Base-by-base conservation (phyloP, 2,329 filamentous ascomycete species). In the Colletotrichum truncatum region DNA sequence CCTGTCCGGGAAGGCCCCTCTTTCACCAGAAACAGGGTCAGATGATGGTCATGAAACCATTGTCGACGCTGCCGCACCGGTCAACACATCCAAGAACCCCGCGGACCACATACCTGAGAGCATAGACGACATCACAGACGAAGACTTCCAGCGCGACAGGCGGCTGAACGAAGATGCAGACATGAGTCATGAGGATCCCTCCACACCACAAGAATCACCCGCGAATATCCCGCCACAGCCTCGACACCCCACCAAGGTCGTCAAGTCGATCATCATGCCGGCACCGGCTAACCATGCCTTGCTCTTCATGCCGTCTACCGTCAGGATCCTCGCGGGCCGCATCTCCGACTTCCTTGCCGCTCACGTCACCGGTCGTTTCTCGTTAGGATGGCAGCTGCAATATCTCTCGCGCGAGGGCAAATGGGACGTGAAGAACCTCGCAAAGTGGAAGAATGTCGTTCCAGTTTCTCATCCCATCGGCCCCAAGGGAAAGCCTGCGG, bases 381-480 rank as follows among this genome's bases (percentile, higher is more conserved):
- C 89, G 1, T 87, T 95, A 26, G 93, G 91, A 43, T 98, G 95
- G 94, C 95, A 98, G 77, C 83, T 98, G 14, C 92, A 95, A 71
- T 91, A 96, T 72, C 87, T 98, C 23, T 93, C 92, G 3, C 93
- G 91, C 2, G 92, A 94, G 70, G 94, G 94, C 3, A 98, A 98
- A 80, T 98, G 95, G 95, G 95, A 98, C 73, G 93, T 98, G 70
- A 98, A 98, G 80, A 98, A 98, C 73, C 84, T 98, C 10, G 89
- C 87, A 64, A 98, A 98, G 75, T 98, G 95, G 95, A 87, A 93
- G 76, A 89, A 88, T 16, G 91, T 97, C 1, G 78, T 82, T 1
- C 92, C 94, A 0, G 92, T 97, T 1, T 97, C 93, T 0, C 84
- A 86, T 2, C 89, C 91, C 4, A 96, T 98, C 65, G 92, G 87